phyloP scores from a whole-genome alignment of 441 rosid genomes.

The Metrosideros polymorpha region DNA sequence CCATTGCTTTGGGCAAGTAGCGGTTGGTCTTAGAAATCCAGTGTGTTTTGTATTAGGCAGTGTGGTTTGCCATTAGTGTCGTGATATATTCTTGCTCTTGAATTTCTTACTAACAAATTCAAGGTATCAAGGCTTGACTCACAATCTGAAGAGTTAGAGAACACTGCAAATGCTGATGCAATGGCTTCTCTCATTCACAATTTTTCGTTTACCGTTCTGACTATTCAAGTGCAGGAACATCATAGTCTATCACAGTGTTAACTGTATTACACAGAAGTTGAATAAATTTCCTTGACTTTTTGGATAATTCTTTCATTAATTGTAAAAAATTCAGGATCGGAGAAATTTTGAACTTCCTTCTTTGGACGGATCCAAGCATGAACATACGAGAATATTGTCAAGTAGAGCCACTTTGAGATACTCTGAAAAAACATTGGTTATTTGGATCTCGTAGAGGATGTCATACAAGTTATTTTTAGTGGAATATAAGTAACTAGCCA shows the following conservation, averaged over 20 bases:
- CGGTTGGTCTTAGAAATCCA: background rate
- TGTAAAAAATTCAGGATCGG: fast-evolving
- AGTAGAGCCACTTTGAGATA: background rate
- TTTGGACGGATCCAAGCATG: fast-evolving
- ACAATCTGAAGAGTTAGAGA: background rate
- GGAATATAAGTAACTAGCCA: too few species aligned
- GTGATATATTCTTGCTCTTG: fast-evolving
- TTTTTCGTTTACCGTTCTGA: fast-evolving
- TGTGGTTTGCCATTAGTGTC: background rate
- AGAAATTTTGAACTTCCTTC: background rate
- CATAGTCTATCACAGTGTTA: background rate
- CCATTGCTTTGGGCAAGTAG: background rate
- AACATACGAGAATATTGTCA: background rate
- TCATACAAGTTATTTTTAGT: too few species aligned
- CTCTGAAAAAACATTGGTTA: background rate
- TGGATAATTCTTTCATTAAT: background rate
- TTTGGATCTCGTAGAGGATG: fast-evolving
- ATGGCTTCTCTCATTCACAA: background rate
- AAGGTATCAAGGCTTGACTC: background rate
- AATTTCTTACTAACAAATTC: background rate
- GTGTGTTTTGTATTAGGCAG: background rate
- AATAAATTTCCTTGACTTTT: background rate
- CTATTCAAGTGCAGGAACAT: background rate
- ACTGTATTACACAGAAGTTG: background rate
- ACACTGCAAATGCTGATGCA: background rate